Percentiles rank a stretch among this genome's conserved stretches.
phyloP scores from a whole-genome alignment of 1,139 yeast genomes.

The Tardiomyces digboiensis region DNA sequence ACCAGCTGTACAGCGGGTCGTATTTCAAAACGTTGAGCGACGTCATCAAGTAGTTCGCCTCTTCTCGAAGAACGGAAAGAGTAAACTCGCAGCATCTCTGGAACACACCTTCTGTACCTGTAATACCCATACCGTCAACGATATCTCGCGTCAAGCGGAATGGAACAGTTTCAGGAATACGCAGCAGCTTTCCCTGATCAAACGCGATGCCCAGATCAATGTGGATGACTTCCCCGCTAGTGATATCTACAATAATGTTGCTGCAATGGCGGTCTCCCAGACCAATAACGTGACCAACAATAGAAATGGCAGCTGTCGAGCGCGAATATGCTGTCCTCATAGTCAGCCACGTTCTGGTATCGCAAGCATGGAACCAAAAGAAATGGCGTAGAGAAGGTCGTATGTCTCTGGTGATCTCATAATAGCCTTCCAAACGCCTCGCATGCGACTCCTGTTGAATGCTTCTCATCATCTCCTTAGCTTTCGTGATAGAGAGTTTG shows the following conservation, averaged over 20 bases:
- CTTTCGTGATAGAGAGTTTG: conserved; percentile 28
- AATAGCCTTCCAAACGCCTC: conserved; percentile 43
- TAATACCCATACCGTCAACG: conserved; percentile 86
- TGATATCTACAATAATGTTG: conserved; percentile 71
- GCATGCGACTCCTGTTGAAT: conserved; percentile 38
- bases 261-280: conserved; percentile 94
- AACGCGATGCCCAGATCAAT: conserved; percentile 96
- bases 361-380: conserved; percentile 35
- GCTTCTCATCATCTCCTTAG: conserved; percentile 55
- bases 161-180: conserved; percentile 91
- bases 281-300: conserved; percentile 82
- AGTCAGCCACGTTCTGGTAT: conserved; percentile 65
- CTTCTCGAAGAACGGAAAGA: conserved; percentile 53
- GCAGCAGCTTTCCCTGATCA: conserved; percentile 74
- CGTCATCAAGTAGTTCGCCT: conserved; percentile 63
- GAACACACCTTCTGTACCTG: conserved; percentile 73
- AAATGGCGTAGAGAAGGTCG: conserved; percentile 62
- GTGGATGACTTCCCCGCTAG: conserved; percentile 86
- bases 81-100: conserved; percentile 66
- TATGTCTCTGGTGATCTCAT: conserved; percentile 40
- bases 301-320: conserved; percentile 79
- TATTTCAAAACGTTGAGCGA: conserved; percentile 79
- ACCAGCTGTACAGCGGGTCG: conserved; percentile 94
- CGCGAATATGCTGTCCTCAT: conserved; percentile 58
- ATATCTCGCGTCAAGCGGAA: conserved; percentile 85